Conservation (phyloP, 2,329 filamentous ascomycete genomes). For the Mycosphaerella sp. region DNA sequence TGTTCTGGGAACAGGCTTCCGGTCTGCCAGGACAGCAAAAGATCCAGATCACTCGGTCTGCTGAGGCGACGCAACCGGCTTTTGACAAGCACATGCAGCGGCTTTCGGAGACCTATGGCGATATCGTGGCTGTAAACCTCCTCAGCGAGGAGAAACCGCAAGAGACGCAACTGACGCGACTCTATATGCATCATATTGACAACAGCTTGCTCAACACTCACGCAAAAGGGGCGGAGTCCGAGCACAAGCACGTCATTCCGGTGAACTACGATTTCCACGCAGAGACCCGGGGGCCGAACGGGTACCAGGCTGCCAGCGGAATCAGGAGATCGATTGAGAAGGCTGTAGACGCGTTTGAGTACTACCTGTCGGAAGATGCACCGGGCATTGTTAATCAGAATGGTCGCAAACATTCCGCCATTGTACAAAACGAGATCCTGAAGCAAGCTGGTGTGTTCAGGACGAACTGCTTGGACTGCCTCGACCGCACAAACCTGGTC, state of each 20-base stretch:
- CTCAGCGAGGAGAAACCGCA: conserved; percentile 84
- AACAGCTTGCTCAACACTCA: conserved; percentile 63
- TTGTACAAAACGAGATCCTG: conserved; percentile 49
- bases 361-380: conserved; percentile 72
- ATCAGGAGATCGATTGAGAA: conserved; percentile 72
- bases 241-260: conserved; percentile 67
- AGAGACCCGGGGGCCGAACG: conserved; percentile 76
- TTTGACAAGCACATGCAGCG: conserved; percentile 92
- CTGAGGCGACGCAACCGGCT: conserved; percentile 84
- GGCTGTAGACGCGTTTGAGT: conserved; percentile 84
- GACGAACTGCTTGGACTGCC: conserved; percentile 91
- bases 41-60: conserved; percentile 80
- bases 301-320: conserved; percentile 83
- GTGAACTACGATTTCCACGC: conserved; percentile 97
- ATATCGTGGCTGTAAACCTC: conserved; percentile 86
- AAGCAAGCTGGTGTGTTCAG: conserved; percentile 95
- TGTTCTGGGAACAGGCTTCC: conserved; percentile 94
- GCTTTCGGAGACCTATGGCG: conserved; percentile 80
- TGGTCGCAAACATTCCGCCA: conserved; percentile 33
- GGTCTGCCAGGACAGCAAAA: conserved; percentile 92
- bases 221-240: conserved; percentile 40
- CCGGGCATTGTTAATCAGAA: conserved; percentile 44
- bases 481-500: conserved; percentile 92
- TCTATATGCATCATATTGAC: conserved; percentile 71
- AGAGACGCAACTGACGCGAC: conserved; percentile 73